phyloP scores from a whole-genome alignment of 2,329 filamentous ascomycete genomes.

The Penicillium fuscoglaucum region DNA sequence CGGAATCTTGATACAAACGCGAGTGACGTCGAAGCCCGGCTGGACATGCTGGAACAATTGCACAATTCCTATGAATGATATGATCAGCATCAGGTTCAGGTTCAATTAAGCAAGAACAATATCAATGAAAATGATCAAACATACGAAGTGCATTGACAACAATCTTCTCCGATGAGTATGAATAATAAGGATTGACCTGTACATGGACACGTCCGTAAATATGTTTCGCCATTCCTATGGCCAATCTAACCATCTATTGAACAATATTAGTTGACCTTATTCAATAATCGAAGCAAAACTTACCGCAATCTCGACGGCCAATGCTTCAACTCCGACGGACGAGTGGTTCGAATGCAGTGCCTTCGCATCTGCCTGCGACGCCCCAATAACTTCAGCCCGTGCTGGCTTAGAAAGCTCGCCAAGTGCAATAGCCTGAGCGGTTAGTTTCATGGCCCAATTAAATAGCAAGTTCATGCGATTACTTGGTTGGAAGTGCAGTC shows the following conservation, averaged over 20 bases:
- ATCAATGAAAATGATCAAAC: conserved; percentile 9
- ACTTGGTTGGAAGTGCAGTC: conserved; percentile 60
- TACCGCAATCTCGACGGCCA: conserved; percentile 60
- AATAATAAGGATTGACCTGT: conserved; percentile 60
- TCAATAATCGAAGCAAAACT: conserved; percentile 8
- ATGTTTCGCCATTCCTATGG: conserved; percentile 52
- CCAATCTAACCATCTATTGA: conserved; percentile 57
- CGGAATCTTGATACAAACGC: conserved; percentile 65
- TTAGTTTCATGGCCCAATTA: background rate
- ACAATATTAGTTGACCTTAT: background rate
- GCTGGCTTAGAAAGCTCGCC: conserved; percentile 48
- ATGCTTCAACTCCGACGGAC: conserved; percentile 45
- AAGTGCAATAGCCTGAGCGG: conserved; percentile 50
- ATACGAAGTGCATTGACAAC: conserved; percentile 54
- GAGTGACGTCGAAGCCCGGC: conserved; percentile 46
- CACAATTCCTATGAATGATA: conserved; percentile 48
- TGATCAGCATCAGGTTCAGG: background rate
- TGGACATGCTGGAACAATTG: conserved; percentile 50
- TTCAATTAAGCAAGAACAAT: background rate
- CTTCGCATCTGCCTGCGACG: conserved; percentile 24
- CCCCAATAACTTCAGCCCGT: conserved; percentile 31
- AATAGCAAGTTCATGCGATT: background rate
- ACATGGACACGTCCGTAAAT: conserved; percentile 57
- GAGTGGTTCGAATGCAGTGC: conserved; percentile 45
- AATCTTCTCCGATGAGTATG: conserved; percentile 53